Base-by-base conservation (phyloP, 495 filamentous ascomycete species). In the Podospora pseudopauciseta region DNA sequence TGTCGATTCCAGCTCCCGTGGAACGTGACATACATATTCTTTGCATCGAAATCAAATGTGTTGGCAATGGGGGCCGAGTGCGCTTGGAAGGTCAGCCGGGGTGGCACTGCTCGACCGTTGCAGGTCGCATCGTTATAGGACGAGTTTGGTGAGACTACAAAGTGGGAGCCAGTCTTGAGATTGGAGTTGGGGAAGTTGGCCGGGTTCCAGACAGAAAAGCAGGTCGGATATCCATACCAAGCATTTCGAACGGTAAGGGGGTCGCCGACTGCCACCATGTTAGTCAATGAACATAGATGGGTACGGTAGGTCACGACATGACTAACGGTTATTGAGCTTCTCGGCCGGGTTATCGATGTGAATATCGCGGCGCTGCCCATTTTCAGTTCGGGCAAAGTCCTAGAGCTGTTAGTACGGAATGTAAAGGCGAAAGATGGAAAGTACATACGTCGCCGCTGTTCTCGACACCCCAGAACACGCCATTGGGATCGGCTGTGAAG, bases 161-260 rank as follows among this genome's bases (percentile, higher is more conserved):
- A 86, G 68, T 87, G 85, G 34, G 65, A 72, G 27, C 86, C 86
- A 18, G 83, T 81, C 71, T 81, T 78, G 68, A 87, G 71, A 2
- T 74, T 60, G 19, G 62, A 75, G 66, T 75, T 75, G 65, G 80
- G 53, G 53, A 86, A 85, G 65, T 71, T 75, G 58, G 71, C 71
- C 0, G 83, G 78, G 69, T 85, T 80, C 88, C 89, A 91, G 16
- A 86, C 85, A 1, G 88, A 75, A 70, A 87, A 88, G 77, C 89
- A 91, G n/a, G 80, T 80, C n/a, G 90, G 89, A 73, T 91, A 91
- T 18, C 89, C 88, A 75, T 84, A 88, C 72, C 87, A 87, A 3
- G 73, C 78, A 63, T 79, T 70, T 49, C 74, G 72, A 9, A 59
- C 56, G 54, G 72, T 78, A 28, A 75, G 65, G 60, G 79, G 79